Evolutionary conservation across 176 grass and related monocot genomes (phyloP), one percentile per base, ranked within the genome.

Genomic region (Areca catechu): DNA sequence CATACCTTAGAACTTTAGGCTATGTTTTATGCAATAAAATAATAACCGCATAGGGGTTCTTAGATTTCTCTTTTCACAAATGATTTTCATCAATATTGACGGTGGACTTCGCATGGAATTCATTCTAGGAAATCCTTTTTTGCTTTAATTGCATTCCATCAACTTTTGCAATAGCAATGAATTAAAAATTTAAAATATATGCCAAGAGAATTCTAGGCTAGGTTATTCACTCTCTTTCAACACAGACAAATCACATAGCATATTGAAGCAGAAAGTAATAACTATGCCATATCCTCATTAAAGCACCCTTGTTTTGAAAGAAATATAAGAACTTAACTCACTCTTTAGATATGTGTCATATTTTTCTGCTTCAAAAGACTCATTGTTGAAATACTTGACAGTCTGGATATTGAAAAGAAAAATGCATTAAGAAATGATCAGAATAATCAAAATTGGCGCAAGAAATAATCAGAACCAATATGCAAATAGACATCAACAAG

Each of bases 371-470:
- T 97, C 92, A 82, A 82, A 90, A 29, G 71, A 61, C 77, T 97
- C 86, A 9, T 97, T 97, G 83, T 85, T 97, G 80, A 97, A 97
- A 81, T 91, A 97, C 30, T 97, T 97, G 16, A 97, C 92, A 47
- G 92, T 97, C 86, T 91, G 76, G 18, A 70, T 57, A 51, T 52
- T 22, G 19, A 30, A 30, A 55, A 73, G 43, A n/a, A 67, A 79
- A 37, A 59, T 25, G 24, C 61, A 47, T 59, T 24, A 69, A 76
- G 53, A 73, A 81, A 49, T 37, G 70, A 63, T 29, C 47, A 50
- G 0, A 58, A 29, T 67, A 22, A 62, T 23, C 75, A 20, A 25
- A 25, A 25, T 25, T 25, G 24, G 24, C 24, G 4, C 48, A 56
- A 16, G 61, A 28, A 79, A 50, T 25, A 67, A 54, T 15, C 51